Conservation (phyloP, 805 yeast genomes). For the Candida alai region DNA sequence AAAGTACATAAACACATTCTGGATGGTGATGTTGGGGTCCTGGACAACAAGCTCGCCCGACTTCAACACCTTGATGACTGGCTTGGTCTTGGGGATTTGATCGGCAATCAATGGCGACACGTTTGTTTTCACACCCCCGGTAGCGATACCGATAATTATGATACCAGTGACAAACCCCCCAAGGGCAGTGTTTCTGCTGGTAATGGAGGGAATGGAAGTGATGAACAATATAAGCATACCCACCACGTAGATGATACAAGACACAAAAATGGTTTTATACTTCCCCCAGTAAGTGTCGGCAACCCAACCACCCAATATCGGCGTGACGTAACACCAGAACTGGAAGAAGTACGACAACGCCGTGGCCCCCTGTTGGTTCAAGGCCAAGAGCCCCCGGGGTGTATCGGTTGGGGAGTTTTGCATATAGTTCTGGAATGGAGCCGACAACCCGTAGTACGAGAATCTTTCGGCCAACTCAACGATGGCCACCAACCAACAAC, state of each 20-base stretch:
- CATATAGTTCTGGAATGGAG: slow-evolving; percentile 76
- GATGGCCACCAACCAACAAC: slow-evolving; percentile 58
- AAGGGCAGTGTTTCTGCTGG: slow-evolving; percentile 45
- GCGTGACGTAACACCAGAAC: slow-evolving; percentile 78
- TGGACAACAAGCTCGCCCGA: slow-evolving; percentile 36
- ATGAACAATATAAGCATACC: slow-evolving; percentile 63
- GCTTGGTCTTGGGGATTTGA: slow-evolving; percentile 39
- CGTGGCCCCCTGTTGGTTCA: slow-evolving; percentile 60
- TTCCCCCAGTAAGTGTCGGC: slow-evolving; percentile 75
- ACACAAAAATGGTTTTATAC: slow-evolving; percentile 59
- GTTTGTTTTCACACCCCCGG: slow-evolving; percentile 78
- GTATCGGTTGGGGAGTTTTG: slow-evolving; percentile 41
- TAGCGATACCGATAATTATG: slow-evolving; percentile 64
- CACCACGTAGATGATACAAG: slow-evolving; percentile 53
- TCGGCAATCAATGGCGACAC: slow-evolving; percentile 71
- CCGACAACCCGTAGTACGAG: slow-evolving; percentile 71
- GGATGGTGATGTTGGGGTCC: slow-evolving; percentile 67
- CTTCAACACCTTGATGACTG: slow-evolving; percentile 33
- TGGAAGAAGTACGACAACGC: slow-evolving; percentile 71
- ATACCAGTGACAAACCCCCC: slow-evolving; percentile 59
- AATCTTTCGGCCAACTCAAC: slow-evolving; percentile 80
- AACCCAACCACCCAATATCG: slow-evolving; percentile 68
- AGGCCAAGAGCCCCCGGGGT: slow-evolving; percentile 49
- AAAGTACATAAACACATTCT: slow-evolving; percentile 69
- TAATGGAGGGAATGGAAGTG: slow-evolving; percentile 62